Base-by-base conservation (phyloP, 2,329 filamentous ascomycete genomes). In the Lasiodiplodia gonubiensis region DNA sequence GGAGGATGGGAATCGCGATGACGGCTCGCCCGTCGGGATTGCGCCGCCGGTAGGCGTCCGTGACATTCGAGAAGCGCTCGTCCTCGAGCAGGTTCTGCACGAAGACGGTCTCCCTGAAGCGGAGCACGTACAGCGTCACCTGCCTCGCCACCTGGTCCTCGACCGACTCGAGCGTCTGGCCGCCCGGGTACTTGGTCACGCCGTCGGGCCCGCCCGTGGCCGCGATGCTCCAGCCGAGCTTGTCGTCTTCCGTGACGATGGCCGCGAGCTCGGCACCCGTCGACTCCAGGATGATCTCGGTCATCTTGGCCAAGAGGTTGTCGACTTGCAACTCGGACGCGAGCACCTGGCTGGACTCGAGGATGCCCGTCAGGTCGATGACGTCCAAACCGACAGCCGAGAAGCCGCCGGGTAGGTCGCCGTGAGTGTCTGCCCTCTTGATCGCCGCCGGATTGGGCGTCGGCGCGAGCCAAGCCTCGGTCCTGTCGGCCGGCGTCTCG, bases 301-400 rank as follows among this genome's bases (percentile, higher is more conserved):
- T 92, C 88, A 94, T 92, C 51, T 91, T 93, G 73, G 90, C 89
- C 69, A 94, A 84, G 4, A 94, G 84, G 72, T 90, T 86, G 70
- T 94, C 91, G 14, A 94, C 87, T 70, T 91, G 86, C 12, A 94
- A 79, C 61, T 93, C 90, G 18, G 91, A 93, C 4, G 91, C 94
- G 52, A 94, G 89, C 52, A 94, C 86, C 74, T 93, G 92, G 11
- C 90, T 93, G 2, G 90, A 92, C 72, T 92, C 89, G 16, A 94
- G 82, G 68, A 94, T 94, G 27, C 90, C 90, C 51, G 92, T 89
- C 69, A 94, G 78, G 76, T 94, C 92, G 74, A 94, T 89, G 89
- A 94, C 93, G 79, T 94, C 92, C 64, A 94, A 84, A 4, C 83
- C 83, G 0, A 81, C 79, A 33, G 90, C 89, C 49, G 90, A 90